Evolutionary conservation across 768 basidiomycete genomes (phyloP), one percentile per base, ranked within the genome.

Genomic region (Pisolithus microcarpus): DNA sequence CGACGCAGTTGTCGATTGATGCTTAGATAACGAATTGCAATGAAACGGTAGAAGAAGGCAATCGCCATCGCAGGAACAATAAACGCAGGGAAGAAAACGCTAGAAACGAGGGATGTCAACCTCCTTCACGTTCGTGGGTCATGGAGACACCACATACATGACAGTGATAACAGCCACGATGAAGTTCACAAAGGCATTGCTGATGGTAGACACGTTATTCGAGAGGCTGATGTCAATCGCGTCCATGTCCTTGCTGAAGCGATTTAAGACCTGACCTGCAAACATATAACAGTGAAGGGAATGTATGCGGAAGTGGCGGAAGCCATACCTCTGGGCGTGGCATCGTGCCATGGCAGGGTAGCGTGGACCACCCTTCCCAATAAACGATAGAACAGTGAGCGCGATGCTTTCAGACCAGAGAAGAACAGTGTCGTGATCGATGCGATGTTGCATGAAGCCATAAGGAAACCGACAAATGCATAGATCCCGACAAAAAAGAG

Each of bases 161-260:
- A 87, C 78, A 13, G 81, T 84, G 43, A 91, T 58, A 34, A 92
- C 75, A 1, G 91, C 82, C 11, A 85, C 84, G 34, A 85, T 77
- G 64, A 94, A 86, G 37, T 77, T 79, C 0, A 88, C 89, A 40
- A 91, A 66, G 1, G 86, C 89, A 0, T 80, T 76, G 60, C 91
- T 89, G 44, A 94, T 87, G 1, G 81, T 76, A 57, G 88, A 82
- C 24, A 91, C 69, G 1, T 85, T 81, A 10, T 76, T 65, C 0
- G 84, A 80, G 30, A 91, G 70, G 4, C 81, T 83, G 0, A 75
- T 75, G 61, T 95, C 93, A 18, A 95, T 86, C 0, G 87, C 91
- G 65, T 92, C 91, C 34, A 94, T 77, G 60, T 95, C 91, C 72
- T 84, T 85, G 59, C 81, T 85, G 61, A 93, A 92, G 5, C 91